Evolutionary conservation across 2,329 filamentous ascomycete species (phyloP), one percentile per base, ranked within the genome.

Genomic region (Ophiostoma pallidulum): DNA sequence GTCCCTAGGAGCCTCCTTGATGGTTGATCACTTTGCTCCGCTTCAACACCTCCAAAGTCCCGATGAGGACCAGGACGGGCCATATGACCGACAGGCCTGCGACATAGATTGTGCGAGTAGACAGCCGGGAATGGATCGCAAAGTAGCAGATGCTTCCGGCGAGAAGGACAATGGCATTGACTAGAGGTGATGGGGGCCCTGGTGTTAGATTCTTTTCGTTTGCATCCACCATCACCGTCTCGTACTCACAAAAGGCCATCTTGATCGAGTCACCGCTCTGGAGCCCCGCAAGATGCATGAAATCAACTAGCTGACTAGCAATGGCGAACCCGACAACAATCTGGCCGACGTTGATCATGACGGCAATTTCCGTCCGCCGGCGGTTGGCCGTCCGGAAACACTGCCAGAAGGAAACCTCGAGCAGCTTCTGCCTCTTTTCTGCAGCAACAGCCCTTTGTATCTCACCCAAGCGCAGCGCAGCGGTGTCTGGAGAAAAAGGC

Each of bases 361-460:
- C 62, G 4, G 73, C 69, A 29, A 78, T 75, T 56, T 77, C 74
- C 0, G 74, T 77, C 18, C 74, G 69, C n/a, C 72, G 66, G 16
- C 68, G 57, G 50, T 74, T 73, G 33, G 66, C 63, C 1, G 69
- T 70, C 37, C 61, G 68, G 55, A 78, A 69, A 41, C 73, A 75
- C 50, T 77, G 73, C 20, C 61, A 16, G 53, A 77, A 78, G 1
- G 65, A 70, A 26, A 69, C 71, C 0, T 70, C 70, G 2, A 67
- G 64, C 48, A 72, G 67, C 47, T 67, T 64, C 44, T 74, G 68
- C 10, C 44, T 32, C 48, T 71, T 65, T 58, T 82, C 78, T 1
- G 78, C 61, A 46, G 71, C 66, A 49, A 80, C 74, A 0, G 77
- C 81, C 52, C 78, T 71, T 20, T 71, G 63, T 57, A 82, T 80